Evolutionary conservation across 495 filamentous ascomycete species (phyloP).

Genomic region (Daldinia loculata): DNA sequence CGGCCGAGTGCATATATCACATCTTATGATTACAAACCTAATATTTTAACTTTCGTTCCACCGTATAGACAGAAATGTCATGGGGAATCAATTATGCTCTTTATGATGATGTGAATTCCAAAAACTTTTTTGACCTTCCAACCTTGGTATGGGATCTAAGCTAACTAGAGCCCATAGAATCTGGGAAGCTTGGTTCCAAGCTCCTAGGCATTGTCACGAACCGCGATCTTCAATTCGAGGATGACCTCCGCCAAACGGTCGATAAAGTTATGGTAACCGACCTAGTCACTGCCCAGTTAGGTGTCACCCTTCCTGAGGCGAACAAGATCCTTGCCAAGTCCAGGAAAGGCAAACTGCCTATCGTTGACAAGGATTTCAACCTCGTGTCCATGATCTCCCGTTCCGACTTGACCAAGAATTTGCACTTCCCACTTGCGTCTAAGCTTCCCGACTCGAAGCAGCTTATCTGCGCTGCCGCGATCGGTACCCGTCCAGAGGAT

Average conservation of each 20-base stretch:
- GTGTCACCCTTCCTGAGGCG: constrained; percentile 85
- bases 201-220: constrained; percentile 97
- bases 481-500: constrained; percentile 93
- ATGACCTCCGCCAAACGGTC: constrained; percentile 75
- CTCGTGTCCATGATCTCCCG: constrained; percentile 94
- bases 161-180: constrained; percentile 65
- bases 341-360: constrained; percentile 99
- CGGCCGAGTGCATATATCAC: neutral
- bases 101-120: constrained; percentile 48
- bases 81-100: constrained; percentile 75
- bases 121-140: constrained; percentile 32
- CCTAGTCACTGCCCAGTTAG: constrained; percentile 86
- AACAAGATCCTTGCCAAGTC: constrained; percentile 93
- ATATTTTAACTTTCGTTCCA: constrained; percentile 99
- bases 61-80: constrained; percentile 86
- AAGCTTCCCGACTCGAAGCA: constrained; percentile 98
- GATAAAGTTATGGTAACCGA: constrained; percentile 95
- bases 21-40: constrained; percentile 77
- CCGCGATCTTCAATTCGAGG: constrained; percentile 95
- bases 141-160: constrained; percentile 1
- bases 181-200: constrained; percentile 90
- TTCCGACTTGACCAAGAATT: constrained; percentile 98
- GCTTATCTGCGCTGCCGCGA: constrained; percentile 92
- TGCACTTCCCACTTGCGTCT: constrained; percentile 94
- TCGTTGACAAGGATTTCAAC: constrained; percentile 86